phyloP scores from a whole-genome alignment of 163 green algal genomes.

The Smithsoniella earleae region DNA sequence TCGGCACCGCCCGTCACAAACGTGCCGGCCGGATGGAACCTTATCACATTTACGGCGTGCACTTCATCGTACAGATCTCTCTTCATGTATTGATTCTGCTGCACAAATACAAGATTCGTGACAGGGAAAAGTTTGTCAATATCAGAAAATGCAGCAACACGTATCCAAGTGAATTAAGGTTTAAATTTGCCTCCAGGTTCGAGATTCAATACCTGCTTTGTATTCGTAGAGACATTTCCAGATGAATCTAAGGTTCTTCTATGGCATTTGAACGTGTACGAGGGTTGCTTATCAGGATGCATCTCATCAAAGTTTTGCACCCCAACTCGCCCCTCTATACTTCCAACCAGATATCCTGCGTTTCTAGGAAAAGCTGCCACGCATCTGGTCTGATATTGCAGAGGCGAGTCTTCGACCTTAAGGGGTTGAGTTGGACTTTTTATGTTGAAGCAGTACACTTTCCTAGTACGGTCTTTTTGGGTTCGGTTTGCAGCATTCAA shows the following conservation, averaged over 20 bases:
- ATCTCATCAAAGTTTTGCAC: constrained; percentile 88
- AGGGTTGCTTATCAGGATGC: constrained; percentile 16
- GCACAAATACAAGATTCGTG: background rate
- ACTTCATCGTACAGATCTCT: constrained; percentile 90
- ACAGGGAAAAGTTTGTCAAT: background rate
- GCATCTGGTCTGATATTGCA: constrained; percentile 60
- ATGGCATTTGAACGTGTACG: constrained; percentile 61
- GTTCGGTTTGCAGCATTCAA: background rate
- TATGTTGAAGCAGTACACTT: constrained; percentile 82
- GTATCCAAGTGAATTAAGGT: no score
- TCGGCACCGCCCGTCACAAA: constrained; percentile 89
- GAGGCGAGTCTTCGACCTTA: constrained; percentile 56
- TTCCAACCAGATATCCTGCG: constrained; percentile 72
- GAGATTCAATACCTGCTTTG: background rate
- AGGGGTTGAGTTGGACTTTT: constrained; percentile 50
- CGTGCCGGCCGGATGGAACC: constrained; percentile 86
- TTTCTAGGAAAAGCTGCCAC: constrained; percentile 49
- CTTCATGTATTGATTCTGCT: constrained; percentile 32
- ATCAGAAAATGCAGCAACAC: background rate
- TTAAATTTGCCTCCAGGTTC: background rate
- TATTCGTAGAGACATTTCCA: constrained; percentile 6
- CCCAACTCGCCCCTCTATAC: constrained; percentile 80
- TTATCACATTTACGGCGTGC: constrained; percentile 90
- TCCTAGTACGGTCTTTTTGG: background rate
- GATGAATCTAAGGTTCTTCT: constrained; percentile 21